Percentiles rank a stretch among this genome's conserved stretches.
phyloP scores from a whole-genome alignment of 2,329 filamentous ascomycete genomes.

The Colletotrichum sp. region DNA sequence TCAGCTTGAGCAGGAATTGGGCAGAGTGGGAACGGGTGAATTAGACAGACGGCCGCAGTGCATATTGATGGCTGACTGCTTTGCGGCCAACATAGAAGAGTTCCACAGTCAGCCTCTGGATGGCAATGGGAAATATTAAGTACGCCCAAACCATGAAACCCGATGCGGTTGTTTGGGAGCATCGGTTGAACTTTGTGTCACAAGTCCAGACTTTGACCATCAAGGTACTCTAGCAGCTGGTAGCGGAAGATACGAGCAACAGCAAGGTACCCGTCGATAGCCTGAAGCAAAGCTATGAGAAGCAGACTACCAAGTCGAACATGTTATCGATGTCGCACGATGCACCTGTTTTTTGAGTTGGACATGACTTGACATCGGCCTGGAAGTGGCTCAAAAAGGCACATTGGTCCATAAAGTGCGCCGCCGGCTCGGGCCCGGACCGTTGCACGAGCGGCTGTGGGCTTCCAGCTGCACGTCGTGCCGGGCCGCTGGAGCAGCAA shows the following conservation, averaged over 20 bases:
- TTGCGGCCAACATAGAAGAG: not conserved
- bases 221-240: not conserved
- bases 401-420: not conserved
- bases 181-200: not conserved
- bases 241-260: not conserved
- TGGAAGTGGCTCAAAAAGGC: not conserved
- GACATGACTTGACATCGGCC: not conserved
- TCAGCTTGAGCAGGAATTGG: not conserved
- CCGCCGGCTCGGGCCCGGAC: not conserved
- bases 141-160: not conserved
- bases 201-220: not conserved
- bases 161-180: not conserved
- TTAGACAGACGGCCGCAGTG: not conserved
- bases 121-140: not conserved
- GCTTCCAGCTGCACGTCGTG: not conserved
- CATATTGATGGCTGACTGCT: not conserved
- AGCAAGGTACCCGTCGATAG: not conserved
- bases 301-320: not conserved
- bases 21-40: not conserved
- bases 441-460: not conserved
- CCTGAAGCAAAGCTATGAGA: not conserved
- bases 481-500: not conserved
- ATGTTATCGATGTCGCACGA: not conserved
- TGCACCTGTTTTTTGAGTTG: not conserved
- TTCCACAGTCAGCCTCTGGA: not conserved